Percentiles rank a stretch among this genome's conserved stretches.
Evolutionary conservation across 2,329 filamentous ascomycete species (phyloP).

Genomic region (Fusarium tupiense): DNA sequence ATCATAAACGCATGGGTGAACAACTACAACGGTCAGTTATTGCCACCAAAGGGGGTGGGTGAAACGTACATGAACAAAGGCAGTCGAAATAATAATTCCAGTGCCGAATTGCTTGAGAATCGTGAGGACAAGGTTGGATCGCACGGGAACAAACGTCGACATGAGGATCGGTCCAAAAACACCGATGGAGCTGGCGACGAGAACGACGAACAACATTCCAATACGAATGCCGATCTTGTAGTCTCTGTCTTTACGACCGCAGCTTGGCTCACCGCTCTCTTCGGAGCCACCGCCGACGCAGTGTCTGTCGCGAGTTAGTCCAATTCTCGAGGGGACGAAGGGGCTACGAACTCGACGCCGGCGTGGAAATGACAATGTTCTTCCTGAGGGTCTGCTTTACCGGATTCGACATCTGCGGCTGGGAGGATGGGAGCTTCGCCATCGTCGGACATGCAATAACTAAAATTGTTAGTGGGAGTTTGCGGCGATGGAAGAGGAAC

Average conservation of each 20-base stretch:
- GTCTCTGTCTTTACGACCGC: conserved; percentile 57
- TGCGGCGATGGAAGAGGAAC: conserved; percentile 11
- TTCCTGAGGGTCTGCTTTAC: conserved; percentile 27
- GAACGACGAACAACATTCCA: conserved; percentile 77
- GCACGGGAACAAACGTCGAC: conserved; percentile 62
- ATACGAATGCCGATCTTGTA: conserved; percentile 77
- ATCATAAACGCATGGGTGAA: conserved; percentile 77
- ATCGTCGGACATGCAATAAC: conserved; percentile 38
- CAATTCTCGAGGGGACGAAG: too few relatives aligned
- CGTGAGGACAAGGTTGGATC: conserved; percentile 62
- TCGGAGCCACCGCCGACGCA: conserved; percentile 58
- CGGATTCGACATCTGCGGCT: conserved; percentile 27
- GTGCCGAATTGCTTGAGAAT: conserved; percentile 79
- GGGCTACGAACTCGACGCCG: conserved; percentile 70
- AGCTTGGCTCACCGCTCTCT: conserved; percentile 50
- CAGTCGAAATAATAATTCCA: conserved; percentile 76
- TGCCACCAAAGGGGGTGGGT: accelerated
- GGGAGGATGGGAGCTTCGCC: conserved; percentile 33
- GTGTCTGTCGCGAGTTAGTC: conserved; percentile 54
- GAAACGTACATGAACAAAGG: conserved; percentile 69
- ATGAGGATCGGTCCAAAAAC: conserved; percentile 76
- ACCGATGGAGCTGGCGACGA: conserved; percentile 73
- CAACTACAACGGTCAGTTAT: conserved; percentile 57
- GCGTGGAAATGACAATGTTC: conserved; percentile 77
- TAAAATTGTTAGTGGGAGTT: neutral